Evolutionary conservation across 2,329 filamentous ascomycete genomes (phyloP).

Genomic region (Aspergillus brunneoviolaceus): DNA sequence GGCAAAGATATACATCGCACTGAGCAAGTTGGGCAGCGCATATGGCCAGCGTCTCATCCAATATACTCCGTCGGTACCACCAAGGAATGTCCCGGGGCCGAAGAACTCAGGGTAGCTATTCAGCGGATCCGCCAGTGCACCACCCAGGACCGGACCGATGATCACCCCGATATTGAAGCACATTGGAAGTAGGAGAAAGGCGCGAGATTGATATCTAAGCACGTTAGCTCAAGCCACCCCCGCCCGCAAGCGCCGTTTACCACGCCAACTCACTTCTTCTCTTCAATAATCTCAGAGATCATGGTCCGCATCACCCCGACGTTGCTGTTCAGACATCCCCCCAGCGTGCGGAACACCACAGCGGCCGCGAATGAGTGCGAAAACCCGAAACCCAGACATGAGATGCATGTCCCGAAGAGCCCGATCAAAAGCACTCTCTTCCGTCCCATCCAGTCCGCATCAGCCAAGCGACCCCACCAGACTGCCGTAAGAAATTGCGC

Average conservation of each 20-base stretch:
- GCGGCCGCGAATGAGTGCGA: constrained; percentile 62
- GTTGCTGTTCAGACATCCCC: constrained; percentile 70
- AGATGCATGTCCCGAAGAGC: constrained; percentile 66
- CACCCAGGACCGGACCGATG: constrained; percentile 61
- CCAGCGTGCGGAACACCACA: constrained; percentile 64
- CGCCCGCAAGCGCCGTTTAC: too few relatives aligned
- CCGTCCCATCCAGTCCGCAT: constrained; percentile 65
- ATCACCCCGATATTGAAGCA: constrained; percentile 68
- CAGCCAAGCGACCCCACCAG: constrained; percentile 72
- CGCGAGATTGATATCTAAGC: constrained; percentile 48
- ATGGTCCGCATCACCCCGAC: constrained; percentile 73
- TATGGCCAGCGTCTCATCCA: constrained; percentile 69
- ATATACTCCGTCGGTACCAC: constrained; percentile 57
- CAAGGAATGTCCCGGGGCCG: constrained; percentile 57
- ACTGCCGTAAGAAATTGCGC: constrained; percentile 82
- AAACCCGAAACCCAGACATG: constrained; percentile 68
- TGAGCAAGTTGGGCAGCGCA: constrained; percentile 68
- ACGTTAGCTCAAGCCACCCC: neutral
- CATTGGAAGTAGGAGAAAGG: constrained; percentile 63
- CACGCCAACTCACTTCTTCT: constrained; percentile 57
- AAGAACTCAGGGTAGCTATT: constrained; percentile 63
- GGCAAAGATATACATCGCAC: constrained; percentile 58
- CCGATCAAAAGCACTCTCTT: constrained; percentile 79
- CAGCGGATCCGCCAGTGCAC: constrained; percentile 66
- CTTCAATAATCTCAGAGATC: constrained; percentile 69